Evolutionary conservation across 2,329 filamentous ascomycete genomes (phyloP), one percentile per base, ranked within the genome.

Genomic region (Botrytis pseudocinerea): DNA sequence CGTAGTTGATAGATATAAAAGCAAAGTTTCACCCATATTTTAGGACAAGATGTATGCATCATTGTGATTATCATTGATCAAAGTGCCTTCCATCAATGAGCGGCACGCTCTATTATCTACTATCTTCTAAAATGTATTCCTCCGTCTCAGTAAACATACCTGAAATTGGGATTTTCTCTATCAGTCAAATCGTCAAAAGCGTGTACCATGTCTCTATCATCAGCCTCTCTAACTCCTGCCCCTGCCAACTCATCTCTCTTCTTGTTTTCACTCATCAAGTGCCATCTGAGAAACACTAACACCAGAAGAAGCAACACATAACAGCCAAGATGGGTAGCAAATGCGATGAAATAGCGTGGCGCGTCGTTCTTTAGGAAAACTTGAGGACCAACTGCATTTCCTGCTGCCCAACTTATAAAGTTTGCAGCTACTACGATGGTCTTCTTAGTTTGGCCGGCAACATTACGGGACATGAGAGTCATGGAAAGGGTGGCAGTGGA

Each of bases 401-500:
- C 88, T 0, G 84, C 84, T 40, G 86, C 86, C 87, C 87, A 89
- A 3, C 85, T 84, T 64, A 89, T 82, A 77, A 90, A 90, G 73
- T 87, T 89, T 73, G 87, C 84, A 6, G 87, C 86, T 4, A 89
- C 84, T 10, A 85, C 85, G 25, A 86, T 84, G 1, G 84, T 84
- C 76, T 89, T 89, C 80, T 90, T 90, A 2, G 88, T 90, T 73
- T 88, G 87, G 0, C 88, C 88, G n/a, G 85, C 88, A 22, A 89
- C 81, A 78, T 88, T 88, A 73, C 85, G 85, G 5, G 85, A 82
- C 4, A 84, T 85, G 82, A 93, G 86, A 22, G 89, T 90, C 77
- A 93, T 85, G 12, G 87, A 84, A 20, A 93, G 83, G 2, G 89
- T 91, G 78, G 92, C 88, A 0, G 91, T 91, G 0, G 91, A 90